Conservation (phyloP, 192 early-diverging fungal species). For the Linnemannia schmuckeri region DNA sequence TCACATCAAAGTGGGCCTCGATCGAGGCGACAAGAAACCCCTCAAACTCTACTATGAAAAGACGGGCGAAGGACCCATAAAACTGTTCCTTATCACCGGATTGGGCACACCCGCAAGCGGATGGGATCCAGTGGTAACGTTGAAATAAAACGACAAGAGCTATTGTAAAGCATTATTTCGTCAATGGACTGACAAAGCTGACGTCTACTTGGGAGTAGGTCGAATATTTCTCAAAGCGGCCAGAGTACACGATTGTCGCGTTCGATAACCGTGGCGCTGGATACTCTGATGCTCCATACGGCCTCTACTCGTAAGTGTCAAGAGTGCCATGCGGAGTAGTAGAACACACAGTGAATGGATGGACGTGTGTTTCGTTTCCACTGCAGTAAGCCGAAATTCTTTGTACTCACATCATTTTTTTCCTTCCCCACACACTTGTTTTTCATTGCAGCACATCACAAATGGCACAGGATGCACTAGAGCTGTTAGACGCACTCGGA, state of each 20-base stretch:
- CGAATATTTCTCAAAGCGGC: conserved; percentile 68
- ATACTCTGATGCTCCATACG: conserved; percentile 61
- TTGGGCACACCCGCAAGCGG: conserved; percentile 1
- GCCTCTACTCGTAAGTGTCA: conserved; percentile 57
- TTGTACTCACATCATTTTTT: neutral
- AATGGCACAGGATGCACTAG: conserved; percentile 77
- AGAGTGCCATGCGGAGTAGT: neutral
- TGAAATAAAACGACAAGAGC: neutral
- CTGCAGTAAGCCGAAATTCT: neutral
- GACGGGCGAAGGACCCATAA: conserved; percentile 73
- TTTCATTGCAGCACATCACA: conserved; percentile 64
- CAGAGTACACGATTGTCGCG: conserved; percentile 74
- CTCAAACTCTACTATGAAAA: conserved; percentile 80
- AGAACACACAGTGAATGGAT: neutral
- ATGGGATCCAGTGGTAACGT: neutral
- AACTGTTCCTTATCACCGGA: conserved; percentile 81
- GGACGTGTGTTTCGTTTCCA: neutral
- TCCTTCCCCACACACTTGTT: neutral
- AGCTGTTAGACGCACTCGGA: conserved; percentile 72
- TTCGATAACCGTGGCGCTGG: conserved; percentile 91
- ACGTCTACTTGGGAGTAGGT: conserved; percentile 54
- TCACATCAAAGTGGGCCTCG: conserved; percentile 41
- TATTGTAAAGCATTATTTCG: neutral
- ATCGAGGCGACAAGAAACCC: conserved; percentile 31
- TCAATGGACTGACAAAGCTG: neutral